Evolutionary conservation across 805 yeast genomes (phyloP).

Genomic region (Starmerella floricola): DNA sequence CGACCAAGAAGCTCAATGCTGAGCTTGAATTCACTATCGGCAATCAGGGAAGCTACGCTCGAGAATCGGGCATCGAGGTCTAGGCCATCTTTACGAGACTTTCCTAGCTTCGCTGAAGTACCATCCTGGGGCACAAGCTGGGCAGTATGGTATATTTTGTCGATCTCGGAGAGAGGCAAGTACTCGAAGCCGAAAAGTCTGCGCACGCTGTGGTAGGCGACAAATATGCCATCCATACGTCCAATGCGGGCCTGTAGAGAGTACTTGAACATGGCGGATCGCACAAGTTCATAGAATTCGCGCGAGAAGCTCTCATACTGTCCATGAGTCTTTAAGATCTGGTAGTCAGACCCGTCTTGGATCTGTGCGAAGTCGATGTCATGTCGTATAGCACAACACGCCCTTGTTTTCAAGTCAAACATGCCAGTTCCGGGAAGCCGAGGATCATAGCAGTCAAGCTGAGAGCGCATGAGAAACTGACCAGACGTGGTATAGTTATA

Average conservation of each 20-base stretch:
- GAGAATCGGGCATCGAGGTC: slow-evolving; percentile 25
- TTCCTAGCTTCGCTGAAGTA: neutral
- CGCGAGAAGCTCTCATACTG: slow-evolving; percentile 67
- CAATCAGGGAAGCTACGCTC: slow-evolving; percentile 38
- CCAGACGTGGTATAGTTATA: slow-evolving; percentile 68
- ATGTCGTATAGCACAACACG: slow-evolving; percentile 73
- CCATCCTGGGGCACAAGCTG: slow-evolving; percentile 21
- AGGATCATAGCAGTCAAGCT: slow-evolving; percentile 68
- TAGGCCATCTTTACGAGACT: slow-evolving; percentile 9
- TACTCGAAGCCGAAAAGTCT: slow-evolving; percentile 84
- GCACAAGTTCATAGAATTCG: slow-evolving; percentile 62
- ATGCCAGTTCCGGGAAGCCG: slow-evolving; percentile 81
- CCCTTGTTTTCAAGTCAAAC: slow-evolving; percentile 85
- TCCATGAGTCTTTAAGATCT: slow-evolving; percentile 51
- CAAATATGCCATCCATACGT: slow-evolving; percentile 89
- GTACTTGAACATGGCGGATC: slow-evolving; percentile 71
- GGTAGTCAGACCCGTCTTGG: slow-evolving; percentile 52
- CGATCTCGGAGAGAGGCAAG: slow-evolving; percentile 61
- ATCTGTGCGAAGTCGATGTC: slow-evolving; percentile 54
- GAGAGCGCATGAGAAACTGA: slow-evolving; percentile 72
- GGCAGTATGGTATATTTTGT: slow-evolving; percentile 45
- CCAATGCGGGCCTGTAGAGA: slow-evolving; percentile 88
- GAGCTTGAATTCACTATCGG: slow-evolving; percentile 53
- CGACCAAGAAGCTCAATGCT: slow-evolving; percentile 44
- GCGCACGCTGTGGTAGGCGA: slow-evolving; percentile 78